phyloP scores from a whole-genome alignment of 2,329 filamentous ascomycete genomes.

The Bipolaris gigantea region DNA sequence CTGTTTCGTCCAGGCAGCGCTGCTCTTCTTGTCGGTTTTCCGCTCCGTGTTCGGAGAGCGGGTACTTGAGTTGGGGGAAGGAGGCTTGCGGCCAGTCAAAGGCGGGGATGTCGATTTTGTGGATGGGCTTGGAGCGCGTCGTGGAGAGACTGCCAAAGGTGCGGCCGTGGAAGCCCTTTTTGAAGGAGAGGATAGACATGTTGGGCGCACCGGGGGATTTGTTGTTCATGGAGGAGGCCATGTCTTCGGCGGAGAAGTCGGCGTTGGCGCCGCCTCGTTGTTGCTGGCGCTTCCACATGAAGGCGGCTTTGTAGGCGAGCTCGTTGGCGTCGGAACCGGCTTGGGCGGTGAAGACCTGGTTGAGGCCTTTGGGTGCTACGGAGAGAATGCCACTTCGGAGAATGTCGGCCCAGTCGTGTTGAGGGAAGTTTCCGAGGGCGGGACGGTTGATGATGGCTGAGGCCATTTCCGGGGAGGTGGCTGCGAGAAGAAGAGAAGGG shows the following conservation, averaged over 20 bases:
- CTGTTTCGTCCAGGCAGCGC: constrained; percentile 78
- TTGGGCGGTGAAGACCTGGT: constrained; percentile 90
- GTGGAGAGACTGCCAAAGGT: constrained; percentile 86
- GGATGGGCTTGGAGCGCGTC: constrained; percentile 88
- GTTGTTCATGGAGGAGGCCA: constrained; percentile 77
- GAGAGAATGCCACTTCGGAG: constrained; percentile 79
- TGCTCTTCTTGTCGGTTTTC: constrained; percentile 84
- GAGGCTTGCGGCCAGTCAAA: constrained; percentile 93
- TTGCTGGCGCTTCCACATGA: constrained; percentile 84
- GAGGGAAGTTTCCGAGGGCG: constrained; percentile 87
- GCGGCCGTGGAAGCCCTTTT: constrained; percentile 84
- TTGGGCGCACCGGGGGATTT: constrained; percentile 74
- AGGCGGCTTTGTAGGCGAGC: constrained; percentile 91
- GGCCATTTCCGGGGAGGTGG: constrained; percentile 76
- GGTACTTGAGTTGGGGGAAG: constrained; percentile 85
- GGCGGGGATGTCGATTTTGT: constrained; percentile 92
- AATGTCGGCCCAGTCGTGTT: constrained; percentile 78
- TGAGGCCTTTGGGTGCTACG: constrained; percentile 77
- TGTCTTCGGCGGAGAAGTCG: constrained; percentile 79
- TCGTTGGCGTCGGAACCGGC: constrained; percentile 92
- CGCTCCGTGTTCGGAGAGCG: constrained; percentile 73
- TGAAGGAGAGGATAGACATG: constrained; percentile 87
- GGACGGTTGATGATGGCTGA: constrained; percentile 83
- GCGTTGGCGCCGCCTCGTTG: constrained; percentile 76
- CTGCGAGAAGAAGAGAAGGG: constrained; percentile 69